Percentiles rank a stretch among this genome's conserved stretches.
Conservation (phyloP, 148 eudicot species). For the Chenopodium formosanum region DNA sequence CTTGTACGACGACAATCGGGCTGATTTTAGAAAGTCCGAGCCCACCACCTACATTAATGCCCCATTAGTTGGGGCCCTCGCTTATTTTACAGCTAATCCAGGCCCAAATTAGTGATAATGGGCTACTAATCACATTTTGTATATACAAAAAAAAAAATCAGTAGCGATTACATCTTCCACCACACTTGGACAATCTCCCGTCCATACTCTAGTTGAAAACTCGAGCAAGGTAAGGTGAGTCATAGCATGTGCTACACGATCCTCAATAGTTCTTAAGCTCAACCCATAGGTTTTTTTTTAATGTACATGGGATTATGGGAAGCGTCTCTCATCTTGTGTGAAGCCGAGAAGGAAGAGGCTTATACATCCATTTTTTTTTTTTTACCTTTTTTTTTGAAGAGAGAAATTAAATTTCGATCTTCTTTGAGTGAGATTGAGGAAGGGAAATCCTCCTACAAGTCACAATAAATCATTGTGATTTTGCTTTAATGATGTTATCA, state of each 20-base stretch:
- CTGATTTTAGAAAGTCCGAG: slow-evolving; percentile 74
- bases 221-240: too few species aligned
- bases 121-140: slow-evolving; percentile 8
- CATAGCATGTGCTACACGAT: too few species aligned
- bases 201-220: too few species aligned
- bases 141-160: background rate
- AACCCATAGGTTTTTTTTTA: background rate
- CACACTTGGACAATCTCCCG: too few species aligned
- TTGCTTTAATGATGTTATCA: background rate
- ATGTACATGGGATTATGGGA: slow-evolving; percentile 3
- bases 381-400: background rate
- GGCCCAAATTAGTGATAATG: slow-evolving; percentile 32
- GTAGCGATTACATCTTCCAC: too few species aligned
- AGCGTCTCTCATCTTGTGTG: slow-evolving; percentile 76
- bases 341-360: slow-evolving; percentile 65
- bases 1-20: slow-evolving; percentile 64
- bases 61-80: slow-evolving; percentile 86
- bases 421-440: slow-evolving; percentile 1
- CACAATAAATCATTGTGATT: slow-evolving; percentile 22
- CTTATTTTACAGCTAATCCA: slow-evolving; percentile 74
- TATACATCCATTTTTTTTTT: slow-evolving; percentile 4
- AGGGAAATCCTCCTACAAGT: slow-evolving; percentile 12
- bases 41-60: slow-evolving; percentile 96
- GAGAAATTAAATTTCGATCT: background rate
- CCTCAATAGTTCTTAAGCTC: background rate